Evolutionary conservation across 2,329 filamentous ascomycete genomes (phyloP).

Genomic region (Fusarium goolgardi): DNA sequence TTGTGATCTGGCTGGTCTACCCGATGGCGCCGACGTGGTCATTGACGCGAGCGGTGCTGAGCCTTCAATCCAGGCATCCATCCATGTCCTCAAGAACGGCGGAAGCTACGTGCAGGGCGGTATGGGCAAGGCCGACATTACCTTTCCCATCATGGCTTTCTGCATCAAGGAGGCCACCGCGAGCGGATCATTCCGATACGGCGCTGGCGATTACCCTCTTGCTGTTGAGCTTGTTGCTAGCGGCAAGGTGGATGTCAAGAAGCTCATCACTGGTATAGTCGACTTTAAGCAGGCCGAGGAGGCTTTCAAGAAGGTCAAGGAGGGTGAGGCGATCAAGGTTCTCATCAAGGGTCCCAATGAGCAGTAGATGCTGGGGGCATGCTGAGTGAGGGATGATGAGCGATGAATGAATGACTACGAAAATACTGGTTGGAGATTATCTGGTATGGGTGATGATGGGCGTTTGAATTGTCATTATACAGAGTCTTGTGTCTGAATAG

Average conservation of each 20-base stretch:
- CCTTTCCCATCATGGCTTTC: conserved; percentile 90
- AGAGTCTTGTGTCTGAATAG: background rate
- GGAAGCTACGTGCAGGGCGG: conserved; percentile 87
- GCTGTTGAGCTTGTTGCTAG: conserved; percentile 80
- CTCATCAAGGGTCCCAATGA: conserved; percentile 74
- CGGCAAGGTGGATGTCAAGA: conserved; percentile 83
- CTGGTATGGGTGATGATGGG: conserved; percentile 3
- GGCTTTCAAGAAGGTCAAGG: conserved; percentile 88
- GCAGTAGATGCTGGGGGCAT: conserved; percentile 52
- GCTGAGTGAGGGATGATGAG: conserved; percentile 1
- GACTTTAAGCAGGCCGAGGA: conserved; percentile 84
- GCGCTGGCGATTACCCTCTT: conserved; percentile 85
- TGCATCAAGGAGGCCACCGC: conserved; percentile 90
- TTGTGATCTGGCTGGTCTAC: conserved; percentile 71
- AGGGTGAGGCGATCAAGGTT: conserved; percentile 80
- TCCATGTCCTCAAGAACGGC: conserved; percentile 77
- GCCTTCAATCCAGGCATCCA: conserved; percentile 78
- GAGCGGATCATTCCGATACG: conserved; percentile 91
- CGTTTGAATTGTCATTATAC: conserved; percentile 18
- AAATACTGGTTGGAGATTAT: background rate
- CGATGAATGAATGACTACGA: conserved; percentile 20
- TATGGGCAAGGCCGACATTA: conserved; percentile 90
- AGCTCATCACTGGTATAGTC: conserved; percentile 81
- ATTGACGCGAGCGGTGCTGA: conserved; percentile 86
- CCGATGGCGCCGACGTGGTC: conserved; percentile 77